Base-by-base conservation (phyloP, 257 asterid species). In the Solanum gracilifrons region DNA sequence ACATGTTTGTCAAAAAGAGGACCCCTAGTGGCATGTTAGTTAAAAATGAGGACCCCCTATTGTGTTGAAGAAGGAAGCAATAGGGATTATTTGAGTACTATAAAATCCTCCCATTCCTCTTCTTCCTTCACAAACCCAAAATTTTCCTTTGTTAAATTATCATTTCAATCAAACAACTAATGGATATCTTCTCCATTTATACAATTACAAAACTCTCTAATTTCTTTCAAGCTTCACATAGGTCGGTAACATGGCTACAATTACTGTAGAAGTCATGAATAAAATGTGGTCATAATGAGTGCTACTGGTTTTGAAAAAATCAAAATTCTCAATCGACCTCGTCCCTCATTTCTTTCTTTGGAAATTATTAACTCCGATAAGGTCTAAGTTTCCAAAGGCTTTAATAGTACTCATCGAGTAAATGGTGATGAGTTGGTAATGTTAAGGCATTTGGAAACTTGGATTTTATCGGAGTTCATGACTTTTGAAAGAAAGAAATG, bases 391-490 rank as follows among this genome's bases (percentile, higher is more conserved):
- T 92, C 93, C 90, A 85, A 88, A 4, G 96, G 94, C 9, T 88
- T 96, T 27, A 94, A 95, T 87, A 89, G 92, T 77, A 93, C 89
- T 92, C 98, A 13, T 95, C 97, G 77, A 96, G 95, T 13, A 94
- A 91, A 39, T 94, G 99, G 90, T 96, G 99, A 36, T 41, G 48
- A 87, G 35, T 98, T 94, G 83, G 97, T 93, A 76, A 93, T 90
- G 88, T 94, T 94, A n/a, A 96, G 91, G 18, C 94, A 94, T 2
- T 88, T 85, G 89, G 90, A 93, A 33, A 90, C 91, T 87, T 94
- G 98, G 89, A 95, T 95, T 89, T 96, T 96, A 89, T 96, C 99
- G 66, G 98, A 94, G 95, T 94, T 96, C 33, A 96, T 89, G 55
- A 95, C 88, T 74, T 96, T 98, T 9, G 97, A 91, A 3, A 94